phyloP scores from a whole-genome alignment of 2,329 filamentous ascomycete species.

The Pezicula carpinea region DNA sequence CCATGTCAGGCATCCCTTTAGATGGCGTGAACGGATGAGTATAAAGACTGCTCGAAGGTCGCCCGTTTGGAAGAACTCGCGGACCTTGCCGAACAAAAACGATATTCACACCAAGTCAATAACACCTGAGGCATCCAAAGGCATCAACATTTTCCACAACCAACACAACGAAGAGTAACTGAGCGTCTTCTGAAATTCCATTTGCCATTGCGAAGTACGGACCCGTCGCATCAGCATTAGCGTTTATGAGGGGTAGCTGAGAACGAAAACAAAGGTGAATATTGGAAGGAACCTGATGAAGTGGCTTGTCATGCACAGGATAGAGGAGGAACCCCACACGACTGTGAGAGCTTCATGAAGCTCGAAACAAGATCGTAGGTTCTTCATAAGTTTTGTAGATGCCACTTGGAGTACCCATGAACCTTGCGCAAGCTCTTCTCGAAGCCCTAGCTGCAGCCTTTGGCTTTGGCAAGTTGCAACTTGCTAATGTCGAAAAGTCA shows the following conservation, averaged over 20 bases:
- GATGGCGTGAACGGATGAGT: too few relatives aligned
- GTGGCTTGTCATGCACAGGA: slow-evolving; percentile 18
- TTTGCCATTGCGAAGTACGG: too few relatives aligned
- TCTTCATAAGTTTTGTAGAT: slow-evolving; percentile 25
- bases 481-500: not conserved
- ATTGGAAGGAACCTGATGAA: slow-evolving; percentile 7
- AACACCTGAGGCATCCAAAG: not conserved
- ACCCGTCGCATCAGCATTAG: too few relatives aligned
- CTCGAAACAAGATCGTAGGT: slow-evolving; percentile 29
- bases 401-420: slow-evolving; percentile 13
- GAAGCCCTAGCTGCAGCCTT: slow-evolving; percentile 4
- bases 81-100: not conserved
- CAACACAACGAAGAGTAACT: not conserved
- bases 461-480: not conserved
- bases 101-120: not conserved
- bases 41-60: too few relatives aligned
- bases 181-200: not conserved
- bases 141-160: not conserved
- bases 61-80: too few relatives aligned
- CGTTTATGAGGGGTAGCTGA: too few relatives aligned
- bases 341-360: slow-evolving; percentile 26
- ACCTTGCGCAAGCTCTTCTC: slow-evolving; percentile 18
- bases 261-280: slow-evolving; percentile 19
- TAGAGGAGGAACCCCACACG: slow-evolving; percentile 25
- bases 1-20: not conserved